A percentile compares a stretch with the other conserved stretches of the same genome.
These are phyloP conservation scores for Scutellaria galericulata DNA, from an alignment of 257 asterid species.

Conservation along the genomic window DNA sequence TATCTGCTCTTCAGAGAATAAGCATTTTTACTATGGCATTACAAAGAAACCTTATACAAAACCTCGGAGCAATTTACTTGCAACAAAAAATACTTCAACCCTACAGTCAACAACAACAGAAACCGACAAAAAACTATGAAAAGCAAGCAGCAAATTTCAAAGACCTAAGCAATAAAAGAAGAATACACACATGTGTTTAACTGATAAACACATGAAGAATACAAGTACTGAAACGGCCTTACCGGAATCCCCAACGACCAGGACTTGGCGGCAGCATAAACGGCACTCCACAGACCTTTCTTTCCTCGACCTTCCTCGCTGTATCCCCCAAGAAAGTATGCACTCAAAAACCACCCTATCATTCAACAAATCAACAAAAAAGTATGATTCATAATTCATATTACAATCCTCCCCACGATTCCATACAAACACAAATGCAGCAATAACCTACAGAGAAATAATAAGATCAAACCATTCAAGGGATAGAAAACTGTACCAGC, in stretches of 20 bases:
- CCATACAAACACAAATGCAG: background rate
- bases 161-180: background rate
- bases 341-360: constrained; percentile 94
- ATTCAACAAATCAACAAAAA: constrained; percentile 26
- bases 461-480: background rate
- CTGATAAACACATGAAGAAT: background rate
- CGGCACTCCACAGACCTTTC: constrained; percentile 70
- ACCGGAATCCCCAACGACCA: constrained; percentile 89
- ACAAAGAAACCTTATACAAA: background rate
- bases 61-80: background rate
- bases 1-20: background rate
- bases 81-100: background rate
- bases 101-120: background rate
- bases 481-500: constrained; percentile 56
- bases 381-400: background rate
- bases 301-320: constrained; percentile 83
- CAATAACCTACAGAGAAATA: background rate
- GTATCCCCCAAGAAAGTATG: constrained; percentile 91
- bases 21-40: background rate
- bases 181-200: too few species aligned
- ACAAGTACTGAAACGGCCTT: constrained; percentile 25
- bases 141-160: background rate
- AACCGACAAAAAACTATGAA: background rate
- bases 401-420: background rate
- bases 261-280: constrained; percentile 78